These are phyloP conservation scores for Lactarius akahatsu DNA, from an alignment of 768 basidiomycete species.

Conservation along the genomic window DNA sequence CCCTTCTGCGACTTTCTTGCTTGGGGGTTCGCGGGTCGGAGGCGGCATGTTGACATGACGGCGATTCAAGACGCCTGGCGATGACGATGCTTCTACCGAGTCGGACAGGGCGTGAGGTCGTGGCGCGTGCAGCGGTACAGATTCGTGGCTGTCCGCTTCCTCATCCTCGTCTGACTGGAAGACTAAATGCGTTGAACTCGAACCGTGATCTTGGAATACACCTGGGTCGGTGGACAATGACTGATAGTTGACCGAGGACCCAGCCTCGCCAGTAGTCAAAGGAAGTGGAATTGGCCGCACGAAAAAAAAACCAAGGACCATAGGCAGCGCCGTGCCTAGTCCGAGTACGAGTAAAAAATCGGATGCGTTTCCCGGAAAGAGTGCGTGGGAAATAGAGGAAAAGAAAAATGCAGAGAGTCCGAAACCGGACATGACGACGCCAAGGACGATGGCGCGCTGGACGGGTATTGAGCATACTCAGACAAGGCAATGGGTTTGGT, in stretches of 20 bases:
- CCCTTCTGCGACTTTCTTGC: constrained; percentile 25
- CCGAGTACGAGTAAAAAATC: constrained; percentile 74
- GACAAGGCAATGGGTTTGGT: neutral
- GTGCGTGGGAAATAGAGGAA: constrained; percentile 65
- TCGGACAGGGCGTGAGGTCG: constrained; percentile 9
- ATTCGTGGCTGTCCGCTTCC: constrained; percentile 17
- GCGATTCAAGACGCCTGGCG: constrained; percentile 7
- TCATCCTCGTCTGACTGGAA: constrained; percentile 1
- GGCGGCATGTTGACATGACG: neutral
- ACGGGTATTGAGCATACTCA: constrained; percentile 2
- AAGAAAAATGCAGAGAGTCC: constrained; percentile 89
- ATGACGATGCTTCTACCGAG: constrained; percentile 16
- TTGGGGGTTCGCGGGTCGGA: neutral
- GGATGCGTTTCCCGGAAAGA: constrained; percentile 77
- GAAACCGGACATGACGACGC: constrained; percentile 29
- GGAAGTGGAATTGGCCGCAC: constrained; percentile 68
- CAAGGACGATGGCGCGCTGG: constrained; percentile 66
- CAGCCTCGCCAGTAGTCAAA: constrained; percentile 31
- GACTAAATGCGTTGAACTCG: constrained; percentile 22
- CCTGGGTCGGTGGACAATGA: constrained; percentile 26
- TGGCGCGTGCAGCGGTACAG: neutral
- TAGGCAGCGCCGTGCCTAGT: constrained; percentile 74
- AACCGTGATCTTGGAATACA: constrained; percentile 21
- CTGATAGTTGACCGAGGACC: constrained; percentile 25
- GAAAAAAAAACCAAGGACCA: constrained; percentile 74